Evolutionary conservation across 164 flowering plant species (phyloP).

Genomic region (Kingdonia uniflora): DNA sequence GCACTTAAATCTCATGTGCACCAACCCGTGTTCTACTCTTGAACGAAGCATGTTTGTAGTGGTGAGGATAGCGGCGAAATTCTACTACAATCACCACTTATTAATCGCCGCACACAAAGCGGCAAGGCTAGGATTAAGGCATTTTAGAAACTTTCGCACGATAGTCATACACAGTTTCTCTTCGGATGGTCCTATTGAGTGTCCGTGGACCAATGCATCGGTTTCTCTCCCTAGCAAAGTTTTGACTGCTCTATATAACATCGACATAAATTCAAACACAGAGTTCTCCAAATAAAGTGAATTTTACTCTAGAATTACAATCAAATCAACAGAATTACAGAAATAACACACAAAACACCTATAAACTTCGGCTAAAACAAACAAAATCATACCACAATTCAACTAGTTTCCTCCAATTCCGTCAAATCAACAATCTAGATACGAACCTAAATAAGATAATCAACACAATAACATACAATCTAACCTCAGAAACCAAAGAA

Average conservation of each 20-base stretch:
- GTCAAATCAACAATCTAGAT: too few relatives aligned
- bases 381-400: too few relatives aligned
- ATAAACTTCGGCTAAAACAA: too few relatives aligned
- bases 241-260: conserved; percentile 2
- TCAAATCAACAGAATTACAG: too few relatives aligned
- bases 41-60: conserved; percentile 72
- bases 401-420: too few relatives aligned
- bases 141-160: conserved; percentile 19
- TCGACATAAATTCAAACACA: neutral
- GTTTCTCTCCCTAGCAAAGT: conserved; percentile 13
- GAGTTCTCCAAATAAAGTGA: too few relatives aligned
- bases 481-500: too few relatives aligned
- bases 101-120: conserved; percentile 18
- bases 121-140: conserved; percentile 20
- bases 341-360: too few relatives aligned
- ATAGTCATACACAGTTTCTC: conserved; percentile 13
- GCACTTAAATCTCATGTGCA: conserved; percentile 53
- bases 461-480: too few relatives aligned
- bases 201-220: conserved; percentile 18
- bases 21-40: conserved; percentile 58
- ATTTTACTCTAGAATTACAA: too few relatives aligned
- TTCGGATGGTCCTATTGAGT: conserved; percentile 11
- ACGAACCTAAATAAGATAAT: too few relatives aligned
- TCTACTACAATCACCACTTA: conserved; percentile 34
- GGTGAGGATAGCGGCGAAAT: conserved; percentile 51